Evolutionary conservation across 2,329 filamentous ascomycete species (phyloP).

Genomic region (Neopestalotiopsis sp.): DNA sequence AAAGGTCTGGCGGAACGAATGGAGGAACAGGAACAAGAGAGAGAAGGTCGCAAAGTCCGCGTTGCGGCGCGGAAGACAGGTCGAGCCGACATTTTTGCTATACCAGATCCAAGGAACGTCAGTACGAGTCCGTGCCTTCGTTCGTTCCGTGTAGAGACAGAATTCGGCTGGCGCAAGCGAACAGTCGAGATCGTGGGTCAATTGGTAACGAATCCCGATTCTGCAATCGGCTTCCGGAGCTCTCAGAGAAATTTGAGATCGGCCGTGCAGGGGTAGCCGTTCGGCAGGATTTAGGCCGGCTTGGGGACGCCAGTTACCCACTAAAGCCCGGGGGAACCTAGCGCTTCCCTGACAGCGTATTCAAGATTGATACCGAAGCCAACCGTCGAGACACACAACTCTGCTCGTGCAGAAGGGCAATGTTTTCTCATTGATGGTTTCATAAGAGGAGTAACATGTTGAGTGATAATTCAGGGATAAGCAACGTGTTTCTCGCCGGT

Average conservation of each 20-base stretch:
- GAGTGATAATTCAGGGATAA: background rate
- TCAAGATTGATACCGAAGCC: background rate
- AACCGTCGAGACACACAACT: no score
- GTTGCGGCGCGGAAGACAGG: conserved; percentile 30
- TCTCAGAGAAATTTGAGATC: conserved; percentile 15
- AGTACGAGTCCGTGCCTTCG: background rate
- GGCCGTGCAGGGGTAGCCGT: conserved; percentile 6
- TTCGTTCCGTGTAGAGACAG: background rate
- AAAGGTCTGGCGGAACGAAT: conserved; percentile 26
- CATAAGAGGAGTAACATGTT: no score
- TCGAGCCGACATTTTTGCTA: conserved; percentile 34
- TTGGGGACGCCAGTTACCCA: background rate
- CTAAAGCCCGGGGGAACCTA: conserved; percentile 4
- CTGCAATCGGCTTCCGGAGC: conserved; percentile 10
- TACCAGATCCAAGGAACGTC: conserved; percentile 6
- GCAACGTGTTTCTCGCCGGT: background rate
- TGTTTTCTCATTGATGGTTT: no score
- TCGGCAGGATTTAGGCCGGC: conserved; percentile 11
- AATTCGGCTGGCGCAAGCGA: background rate
- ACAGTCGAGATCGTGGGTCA: background rate
- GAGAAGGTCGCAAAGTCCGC: conserved; percentile 25
- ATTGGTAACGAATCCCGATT: background rate
- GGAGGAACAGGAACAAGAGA: conserved; percentile 18
- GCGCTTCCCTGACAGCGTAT: background rate
- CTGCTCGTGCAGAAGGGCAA: no score